These are phyloP conservation scores for Penicillium sp. DNA, from an alignment of 2,329 filamentous ascomycete genomes.

Conservation along the genomic window DNA sequence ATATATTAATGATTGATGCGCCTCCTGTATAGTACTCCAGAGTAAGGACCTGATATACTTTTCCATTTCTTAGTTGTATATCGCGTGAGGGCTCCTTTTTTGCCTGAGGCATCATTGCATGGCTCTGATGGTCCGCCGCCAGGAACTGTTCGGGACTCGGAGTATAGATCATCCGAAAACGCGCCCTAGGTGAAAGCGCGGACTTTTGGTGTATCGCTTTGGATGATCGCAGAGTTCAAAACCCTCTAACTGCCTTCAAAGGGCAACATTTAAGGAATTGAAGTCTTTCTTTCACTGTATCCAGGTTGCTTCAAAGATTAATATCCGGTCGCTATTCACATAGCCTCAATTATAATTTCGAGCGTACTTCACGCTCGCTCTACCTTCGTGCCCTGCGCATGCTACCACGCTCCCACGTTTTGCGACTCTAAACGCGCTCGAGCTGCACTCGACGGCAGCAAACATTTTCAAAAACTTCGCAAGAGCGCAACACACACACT, in stretches of 20 bases:
- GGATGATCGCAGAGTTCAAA: slow-evolving; percentile 19
- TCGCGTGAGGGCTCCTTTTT: no score
- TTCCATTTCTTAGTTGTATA: no score
- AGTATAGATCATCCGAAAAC: slow-evolving; percentile 14
- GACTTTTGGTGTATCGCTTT: slow-evolving; percentile 23
- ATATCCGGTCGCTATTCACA: background rate
- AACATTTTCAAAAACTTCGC: background rate
- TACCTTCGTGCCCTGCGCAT: background rate
- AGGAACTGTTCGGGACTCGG: slow-evolving; percentile 1
- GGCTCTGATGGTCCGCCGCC: background rate
- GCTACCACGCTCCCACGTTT: no score
- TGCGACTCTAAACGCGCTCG: no score
- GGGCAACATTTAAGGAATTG: slow-evolving; percentile 18
- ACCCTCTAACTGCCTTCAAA: slow-evolving; percentile 12
- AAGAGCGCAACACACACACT: background rate
- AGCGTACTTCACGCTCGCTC: background rate
- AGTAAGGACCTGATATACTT: background rate
- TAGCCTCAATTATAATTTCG: no score
- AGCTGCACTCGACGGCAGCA: no score
- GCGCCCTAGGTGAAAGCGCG: slow-evolving; percentile 21
- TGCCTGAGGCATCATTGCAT: slow-evolving; percentile 2
- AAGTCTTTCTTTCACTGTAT: slow-evolving; percentile 5
- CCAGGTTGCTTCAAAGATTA: slow-evolving; percentile 5
- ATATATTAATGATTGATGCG: no score
- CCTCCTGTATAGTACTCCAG: no score